Percentiles rank a stretch among this genome's conserved stretches.
Conservation (phyloP, 345 rosid genomes). For the Iberis pinnata region DNA sequence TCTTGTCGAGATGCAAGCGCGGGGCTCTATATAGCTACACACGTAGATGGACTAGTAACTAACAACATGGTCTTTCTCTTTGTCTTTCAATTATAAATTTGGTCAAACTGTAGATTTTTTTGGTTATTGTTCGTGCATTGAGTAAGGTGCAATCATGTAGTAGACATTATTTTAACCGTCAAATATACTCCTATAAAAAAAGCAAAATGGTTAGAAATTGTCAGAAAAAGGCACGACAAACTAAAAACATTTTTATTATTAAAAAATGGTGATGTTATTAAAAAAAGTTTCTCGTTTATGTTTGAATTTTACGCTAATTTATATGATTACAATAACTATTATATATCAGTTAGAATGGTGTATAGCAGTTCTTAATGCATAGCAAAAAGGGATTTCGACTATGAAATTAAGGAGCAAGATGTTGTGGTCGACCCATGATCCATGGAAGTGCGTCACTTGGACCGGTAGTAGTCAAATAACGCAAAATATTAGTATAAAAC, state of each 20-base stretch:
- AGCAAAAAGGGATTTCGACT: conserved; percentile 7
- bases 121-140: conserved; percentile 5
- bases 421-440: conserved; percentile 19
- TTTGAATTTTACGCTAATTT: too few relatives aligned
- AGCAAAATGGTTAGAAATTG: neutral
- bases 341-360: too few relatives aligned
- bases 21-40: conserved; percentile 30
- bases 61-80: conserved; percentile 20
- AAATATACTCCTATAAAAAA: too few relatives aligned
- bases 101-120: conserved; percentile 17
- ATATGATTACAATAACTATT: too few relatives aligned
- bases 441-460: conserved; percentile 18
- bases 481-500: neutral
- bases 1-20: conserved; percentile 34
- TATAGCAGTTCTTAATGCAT: too few relatives aligned
- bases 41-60: conserved; percentile 27
- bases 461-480: conserved; percentile 1
- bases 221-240: neutral
- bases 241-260: neutral
- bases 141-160: neutral
- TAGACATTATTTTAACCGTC: neutral
- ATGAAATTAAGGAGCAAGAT: conserved; percentile 15
- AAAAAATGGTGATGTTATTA: neutral
- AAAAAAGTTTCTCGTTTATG: too few relatives aligned
- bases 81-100: neutral